phyloP scores from a whole-genome alignment of 345 rosid genomes.

The Aquilaria malaccensis region DNA sequence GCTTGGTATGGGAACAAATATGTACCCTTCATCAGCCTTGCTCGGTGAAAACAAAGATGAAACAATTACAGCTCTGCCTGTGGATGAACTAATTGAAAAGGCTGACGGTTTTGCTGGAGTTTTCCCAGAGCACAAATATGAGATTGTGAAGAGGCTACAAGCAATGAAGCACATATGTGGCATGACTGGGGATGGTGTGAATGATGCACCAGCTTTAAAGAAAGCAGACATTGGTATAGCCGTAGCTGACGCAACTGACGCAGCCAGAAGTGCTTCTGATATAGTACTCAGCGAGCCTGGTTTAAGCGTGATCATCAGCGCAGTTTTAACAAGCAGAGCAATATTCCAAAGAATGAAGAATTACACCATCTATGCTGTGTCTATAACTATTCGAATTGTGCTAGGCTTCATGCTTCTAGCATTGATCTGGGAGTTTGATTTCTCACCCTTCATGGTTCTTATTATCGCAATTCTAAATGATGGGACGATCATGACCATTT shows the following conservation, averaged over 20 bases:
- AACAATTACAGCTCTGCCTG: conserved; percentile 34
- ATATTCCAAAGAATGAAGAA: conserved; percentile 80
- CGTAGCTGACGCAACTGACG: conserved; percentile 69
- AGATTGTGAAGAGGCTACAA: conserved; percentile 67
- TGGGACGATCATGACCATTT: conserved; percentile 19
- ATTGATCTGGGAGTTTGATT: conserved; percentile 26
- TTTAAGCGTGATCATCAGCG: conserved; percentile 60
- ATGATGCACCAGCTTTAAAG: conserved; percentile 67
- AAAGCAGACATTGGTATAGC: conserved; percentile 71
- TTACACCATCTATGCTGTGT: conserved; percentile 73
- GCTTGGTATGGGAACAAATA: conserved; percentile 51
- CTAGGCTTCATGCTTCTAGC: conserved; percentile 31
- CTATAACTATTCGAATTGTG: conserved; percentile 60
- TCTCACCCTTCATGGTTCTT: conserved; percentile 31
- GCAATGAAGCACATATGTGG: conserved; percentile 49
- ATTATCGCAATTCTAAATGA: conserved; percentile 29
- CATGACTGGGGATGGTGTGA: conserved; percentile 62
- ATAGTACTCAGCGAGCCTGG: conserved; percentile 75
- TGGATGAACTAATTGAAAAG: conserved; percentile 45
- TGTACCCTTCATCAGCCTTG: conserved; percentile 46
- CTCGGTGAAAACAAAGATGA: conserved; percentile 45
- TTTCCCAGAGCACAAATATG: conserved; percentile 61
- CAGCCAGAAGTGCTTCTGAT: conserved; percentile 66
- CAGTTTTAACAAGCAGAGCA: conserved; percentile 69
- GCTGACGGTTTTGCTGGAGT: conserved; percentile 59